Evolutionary conservation across 2,329 filamentous ascomycete species (phyloP).

Genomic region (Hymenoscyphus salicellus): DNA sequence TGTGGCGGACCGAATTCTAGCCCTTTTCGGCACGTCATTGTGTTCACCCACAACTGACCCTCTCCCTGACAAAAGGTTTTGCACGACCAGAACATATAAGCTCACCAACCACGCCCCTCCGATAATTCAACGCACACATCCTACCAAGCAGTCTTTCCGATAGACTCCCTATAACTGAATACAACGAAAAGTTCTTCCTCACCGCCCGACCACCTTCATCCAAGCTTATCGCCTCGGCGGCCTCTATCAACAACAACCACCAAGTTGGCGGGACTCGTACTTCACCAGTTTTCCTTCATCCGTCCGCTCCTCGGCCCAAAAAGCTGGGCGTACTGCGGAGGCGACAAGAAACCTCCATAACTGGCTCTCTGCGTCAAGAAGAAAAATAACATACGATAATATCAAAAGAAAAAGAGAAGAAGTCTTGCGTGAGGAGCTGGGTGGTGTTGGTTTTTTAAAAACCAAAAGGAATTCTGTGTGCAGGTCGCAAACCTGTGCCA

Average conservation of each 20-base stretch:
- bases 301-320: slow-evolving; percentile 90
- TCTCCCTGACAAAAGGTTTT: slow-evolving; percentile 2
- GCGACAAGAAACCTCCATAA: slow-evolving; percentile 98
- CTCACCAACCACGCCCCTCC: slow-evolving; percentile 5
- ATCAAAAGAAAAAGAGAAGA: slow-evolving; percentile 9
- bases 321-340: slow-evolving; percentile 92
- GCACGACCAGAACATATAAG: not conserved
- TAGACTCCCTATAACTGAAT: not conserved
- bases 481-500: slow-evolving; percentile 38
- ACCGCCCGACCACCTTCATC: not conserved
- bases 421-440: slow-evolving; percentile 22
- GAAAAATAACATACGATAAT: slow-evolving; percentile 14
- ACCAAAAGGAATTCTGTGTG: slow-evolving; percentile 29
- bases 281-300: slow-evolving; percentile 68
- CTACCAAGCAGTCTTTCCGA: slow-evolving; percentile 6
- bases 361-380: slow-evolving; percentile 42
- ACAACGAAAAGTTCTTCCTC: slow-evolving; percentile 4
- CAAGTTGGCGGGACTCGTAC: slow-evolving; percentile 91
- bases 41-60: slow-evolving; percentile 1
- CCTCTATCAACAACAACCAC: slow-evolving; percentile 49
- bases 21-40: slow-evolving; percentile 8
- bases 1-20: slow-evolving; percentile 8
- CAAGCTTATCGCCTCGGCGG: slow-evolving; percentile 33
- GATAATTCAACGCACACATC: not conserved
- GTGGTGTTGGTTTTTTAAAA: slow-evolving; percentile 16